Percentiles rank a stretch among this genome's conserved stretches.
These are phyloP conservation scores for Wallacemonas sp. DNA, from an alignment of 208 protist species.

Conservation along the genomic window DNA sequence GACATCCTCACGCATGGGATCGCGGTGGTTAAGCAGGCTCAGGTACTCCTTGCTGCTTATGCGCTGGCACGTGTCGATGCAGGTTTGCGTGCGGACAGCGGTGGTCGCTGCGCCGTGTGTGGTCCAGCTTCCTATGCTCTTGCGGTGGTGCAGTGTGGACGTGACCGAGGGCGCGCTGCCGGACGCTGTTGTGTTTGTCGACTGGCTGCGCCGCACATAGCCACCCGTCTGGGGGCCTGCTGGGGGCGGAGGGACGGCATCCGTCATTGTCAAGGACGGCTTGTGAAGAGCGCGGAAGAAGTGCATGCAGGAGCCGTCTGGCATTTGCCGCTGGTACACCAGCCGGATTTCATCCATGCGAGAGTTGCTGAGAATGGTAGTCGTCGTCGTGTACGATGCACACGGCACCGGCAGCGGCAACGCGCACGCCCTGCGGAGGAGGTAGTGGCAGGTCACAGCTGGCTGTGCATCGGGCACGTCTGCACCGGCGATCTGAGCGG, in stretches of 20 bases:
- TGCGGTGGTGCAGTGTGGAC: not conserved
- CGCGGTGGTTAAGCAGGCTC: conserved; percentile 58
- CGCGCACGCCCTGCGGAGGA: conserved; percentile 44
- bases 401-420: conserved; percentile 32
- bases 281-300: conserved; percentile 59
- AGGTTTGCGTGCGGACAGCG: conserved; percentile 19
- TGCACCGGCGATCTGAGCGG: conserved; percentile 46
- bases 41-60: conserved; percentile 79
- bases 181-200: not conserved
- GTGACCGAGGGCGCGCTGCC: not conserved
- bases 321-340: conserved; percentile 44
- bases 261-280: not conserved
- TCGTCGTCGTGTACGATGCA: conserved; percentile 40
- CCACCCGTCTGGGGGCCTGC: not conserved
- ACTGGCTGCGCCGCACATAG: conserved; percentile 4
- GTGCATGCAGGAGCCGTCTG: conserved; percentile 57
- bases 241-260: not conserved
- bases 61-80: conserved; percentile 49
- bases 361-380: conserved; percentile 60
- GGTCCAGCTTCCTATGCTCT: conserved; percentile 2
- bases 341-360: conserved; percentile 63
- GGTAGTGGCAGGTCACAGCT: conserved; percentile 30
- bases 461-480: conserved; percentile 24
- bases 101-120: not conserved
- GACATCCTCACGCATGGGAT: conserved; percentile 46